Evolutionary conservation across 2,329 filamentous ascomycete species (phyloP), one percentile per base, ranked within the genome.

Genomic region (Microdochium trichocladiopsis): DNA sequence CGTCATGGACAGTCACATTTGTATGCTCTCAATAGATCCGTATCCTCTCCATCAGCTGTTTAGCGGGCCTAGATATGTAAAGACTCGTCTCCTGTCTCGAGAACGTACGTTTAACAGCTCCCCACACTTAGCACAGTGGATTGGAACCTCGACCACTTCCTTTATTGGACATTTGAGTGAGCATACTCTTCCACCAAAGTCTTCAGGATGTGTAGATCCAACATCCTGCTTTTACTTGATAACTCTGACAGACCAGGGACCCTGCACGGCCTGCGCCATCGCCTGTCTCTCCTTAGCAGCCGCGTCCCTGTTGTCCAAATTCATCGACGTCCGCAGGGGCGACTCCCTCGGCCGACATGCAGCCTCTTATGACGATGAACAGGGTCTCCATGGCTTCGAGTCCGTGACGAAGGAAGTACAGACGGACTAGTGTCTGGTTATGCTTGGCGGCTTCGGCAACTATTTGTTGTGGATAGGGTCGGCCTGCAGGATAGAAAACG

Each of bases 341-440:
- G 1, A 59, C 43, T n/a, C 67, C 65, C n/a, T 60, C 51, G 0
- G 56, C 54, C 0, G 63, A 57, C 69, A 71, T 71, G 5, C 60
- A 61, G 1, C 66, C 67, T 2, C 63, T 58, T 14, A 71, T 57
- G 1, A 70, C 63, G 0, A 59, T 60, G 51, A 66, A 71, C 0
- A 70, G 55, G 1, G 63, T 63, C 36, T 66, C 60, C 21, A 58
- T 52, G 4, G 51, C 55, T 24, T 62, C 60, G 52, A 63, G 66
- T 1, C 64, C 64, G 48, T 67, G 65, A 2, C 65, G 64, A n/a
- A 60, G 54, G 50, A 66, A 67, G 53, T 66, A 66, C 14, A 66
- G 37, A 12, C 63, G 60, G 18, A 66, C 22, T 3, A 66, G 53
- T 4, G 62, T 62, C 48, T 66, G 62, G 8, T 66, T 56, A 43